Evolutionary conservation across 441 rosid genomes (phyloP).

Genomic region (Corymbia calophylla): DNA sequence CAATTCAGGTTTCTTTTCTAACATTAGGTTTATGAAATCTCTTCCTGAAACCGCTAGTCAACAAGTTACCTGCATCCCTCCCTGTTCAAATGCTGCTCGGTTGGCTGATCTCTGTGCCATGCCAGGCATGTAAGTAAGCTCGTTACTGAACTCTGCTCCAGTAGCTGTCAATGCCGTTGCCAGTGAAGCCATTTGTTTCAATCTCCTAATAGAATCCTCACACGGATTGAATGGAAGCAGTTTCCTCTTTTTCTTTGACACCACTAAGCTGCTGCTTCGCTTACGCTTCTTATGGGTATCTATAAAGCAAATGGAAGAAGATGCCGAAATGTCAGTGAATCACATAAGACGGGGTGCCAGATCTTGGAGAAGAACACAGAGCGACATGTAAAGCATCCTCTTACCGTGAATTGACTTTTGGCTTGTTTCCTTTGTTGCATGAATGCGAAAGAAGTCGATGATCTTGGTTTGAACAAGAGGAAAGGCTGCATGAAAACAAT

Average conservation of each 20-base stretch:
- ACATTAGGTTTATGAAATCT: background rate
- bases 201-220: slow-evolving; percentile 37
- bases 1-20: background rate
- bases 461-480: slow-evolving; percentile 73
- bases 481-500: slow-evolving; percentile 36
- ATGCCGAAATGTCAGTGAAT: background rate
- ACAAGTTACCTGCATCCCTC: slow-evolving; percentile 55
- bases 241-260: slow-evolving; percentile 55
- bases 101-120: slow-evolving; percentile 50
- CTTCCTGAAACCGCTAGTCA: background rate
- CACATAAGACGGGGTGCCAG: background rate
- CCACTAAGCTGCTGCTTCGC: slow-evolving; percentile 27
- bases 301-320: background rate
- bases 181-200: slow-evolving; percentile 64
- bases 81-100: slow-evolving; percentile 42
- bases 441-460: slow-evolving; percentile 57
- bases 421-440: slow-evolving; percentile 19
- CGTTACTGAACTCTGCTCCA: slow-evolving; percentile 35
- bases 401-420: slow-evolving; percentile 37
- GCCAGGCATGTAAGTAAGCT: slow-evolving; percentile 43
- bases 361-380: background rate
- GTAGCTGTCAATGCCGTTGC: slow-evolving; percentile 59
- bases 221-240: slow-evolving; percentile 41
- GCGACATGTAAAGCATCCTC: background rate
- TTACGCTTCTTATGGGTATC: slow-evolving; percentile 33